Conservation (phyloP, 345 rosid species). For the Syzygium jambos region DNA sequence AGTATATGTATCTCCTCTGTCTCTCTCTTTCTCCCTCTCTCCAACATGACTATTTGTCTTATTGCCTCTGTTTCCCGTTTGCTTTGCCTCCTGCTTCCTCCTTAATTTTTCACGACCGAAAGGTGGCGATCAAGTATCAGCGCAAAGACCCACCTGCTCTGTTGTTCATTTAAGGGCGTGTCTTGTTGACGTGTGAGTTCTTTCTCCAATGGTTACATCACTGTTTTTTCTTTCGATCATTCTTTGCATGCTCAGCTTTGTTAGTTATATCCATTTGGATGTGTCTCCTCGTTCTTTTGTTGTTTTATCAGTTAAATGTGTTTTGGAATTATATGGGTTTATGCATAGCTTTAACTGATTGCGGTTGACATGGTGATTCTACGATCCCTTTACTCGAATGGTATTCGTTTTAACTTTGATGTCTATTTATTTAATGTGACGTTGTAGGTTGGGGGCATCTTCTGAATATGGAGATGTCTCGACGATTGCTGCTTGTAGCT, state of each 20-base stretch:
- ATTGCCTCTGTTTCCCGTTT: neutral
- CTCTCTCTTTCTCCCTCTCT: neutral
- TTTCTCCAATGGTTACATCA: neutral
- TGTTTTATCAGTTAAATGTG: neutral
- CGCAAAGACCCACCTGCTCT: neutral
- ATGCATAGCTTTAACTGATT: neutral
- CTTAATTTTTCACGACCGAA: neutral
- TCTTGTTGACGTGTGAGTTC: neutral
- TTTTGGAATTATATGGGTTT: neutral
- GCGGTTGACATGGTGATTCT: neutral
- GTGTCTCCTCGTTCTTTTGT: neutral
- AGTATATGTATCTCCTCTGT: neutral
- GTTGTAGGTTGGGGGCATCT: neutral
- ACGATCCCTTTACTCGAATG: neutral
- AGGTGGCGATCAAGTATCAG: neutral
- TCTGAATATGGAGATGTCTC: neutral
- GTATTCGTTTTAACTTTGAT: neutral
- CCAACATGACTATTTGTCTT: neutral
- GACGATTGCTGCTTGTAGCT: neutral
- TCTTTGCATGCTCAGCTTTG: neutral
- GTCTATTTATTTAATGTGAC: neutral
- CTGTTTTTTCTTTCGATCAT: neutral
- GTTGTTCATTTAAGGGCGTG: neutral
- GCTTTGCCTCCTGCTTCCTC: neutral
- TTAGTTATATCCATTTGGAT: neutral